Evolutionary conservation across 176 grass and related monocot genomes (phyloP), one percentile per base, ranked within the genome.

Genomic region (Oropetium thomaeum): DNA sequence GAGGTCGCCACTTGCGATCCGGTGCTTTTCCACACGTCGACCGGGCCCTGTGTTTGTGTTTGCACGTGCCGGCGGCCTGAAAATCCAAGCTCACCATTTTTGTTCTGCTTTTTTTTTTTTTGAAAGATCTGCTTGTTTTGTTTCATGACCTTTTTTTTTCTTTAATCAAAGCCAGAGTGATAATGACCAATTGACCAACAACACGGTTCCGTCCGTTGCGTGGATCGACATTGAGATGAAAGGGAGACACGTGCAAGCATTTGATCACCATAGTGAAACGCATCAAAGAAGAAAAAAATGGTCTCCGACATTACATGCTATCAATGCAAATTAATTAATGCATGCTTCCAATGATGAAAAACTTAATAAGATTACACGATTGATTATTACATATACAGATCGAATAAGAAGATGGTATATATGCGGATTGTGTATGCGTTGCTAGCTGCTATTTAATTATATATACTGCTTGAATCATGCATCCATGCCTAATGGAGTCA

Each of bases 1-100:
- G 80, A 83, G 86, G 41, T 52, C 59, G 73, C 79, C 85, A 82
- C 79, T 86, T 81, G 75, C 82, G 44, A 11, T 43, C 67, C 10
- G 26, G 13, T 66, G 61, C 75, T 32, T 19, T 19, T 73, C 30
- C 29, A 73, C 75, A 58, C 75, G 67, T 70, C 32, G 16, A 4
- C 14, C 9, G 20, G 20, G 5, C 5, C 47, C 52, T 2, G 0
- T 4, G 1, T 17, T 4, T 10, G 2, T 42, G 40, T 42, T 8
- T 1, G 1, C 10, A 10, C 20, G 2, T 54, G n/a, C 20, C 22
- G 52, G 26, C 52, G n/a, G 53, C 53, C 23, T n/a, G 23, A 57
- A 12, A 26, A 55, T 55, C 23, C 23, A 26, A 9, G 10, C n/a
- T 52, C 49, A 52, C 20, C 49, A 52, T 10, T 51, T n/a, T n/a